These are phyloP conservation scores for Mortierella hygrophila DNA, from an alignment of 192 early-diverging fungal species.

Conservation along the genomic window DNA sequence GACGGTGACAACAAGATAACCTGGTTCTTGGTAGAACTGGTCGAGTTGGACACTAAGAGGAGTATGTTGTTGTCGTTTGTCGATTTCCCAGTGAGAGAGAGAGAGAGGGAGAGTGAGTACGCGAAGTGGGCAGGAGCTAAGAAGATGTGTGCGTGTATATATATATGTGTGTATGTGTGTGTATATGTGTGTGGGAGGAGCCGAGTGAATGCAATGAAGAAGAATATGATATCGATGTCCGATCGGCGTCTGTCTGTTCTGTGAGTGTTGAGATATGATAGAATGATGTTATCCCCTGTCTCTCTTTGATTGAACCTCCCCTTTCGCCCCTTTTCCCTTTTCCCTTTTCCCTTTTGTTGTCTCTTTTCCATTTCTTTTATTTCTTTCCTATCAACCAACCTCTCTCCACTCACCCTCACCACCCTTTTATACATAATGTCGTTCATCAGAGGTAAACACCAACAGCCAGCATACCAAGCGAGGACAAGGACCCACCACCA, in stretches of 20 bases:
- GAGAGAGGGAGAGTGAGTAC: background rate
- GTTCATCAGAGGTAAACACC: slow-evolving; percentile 37
- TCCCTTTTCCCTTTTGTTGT: no score
- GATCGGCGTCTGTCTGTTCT: background rate
- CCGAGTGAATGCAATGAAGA: background rate
- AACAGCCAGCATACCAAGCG: background rate
- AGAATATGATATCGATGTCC: background rate
- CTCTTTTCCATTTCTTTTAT: background rate
- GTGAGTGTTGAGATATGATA: background rate
- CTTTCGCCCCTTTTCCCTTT: background rate
- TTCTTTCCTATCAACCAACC: background rate
- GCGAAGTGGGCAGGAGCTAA: no score
- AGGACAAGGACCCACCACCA: background rate
- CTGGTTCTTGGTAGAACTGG: no score
- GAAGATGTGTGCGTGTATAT: no score
- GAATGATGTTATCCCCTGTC: background rate
- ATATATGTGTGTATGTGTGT: no score
- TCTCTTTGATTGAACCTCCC: background rate
- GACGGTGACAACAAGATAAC: background rate
- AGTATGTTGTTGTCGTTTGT: no score
- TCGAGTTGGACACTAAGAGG: no score
- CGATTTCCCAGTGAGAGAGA: no score
- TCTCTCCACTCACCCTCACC: background rate
- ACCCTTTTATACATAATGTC: slow-evolving; percentile 21
- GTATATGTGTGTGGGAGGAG: no score